Percentiles rank a stretch among this genome's conserved stretches.
phyloP scores from a whole-genome alignment of 2,329 filamentous ascomycete species.

The Aurifilum marmelostoma region DNA sequence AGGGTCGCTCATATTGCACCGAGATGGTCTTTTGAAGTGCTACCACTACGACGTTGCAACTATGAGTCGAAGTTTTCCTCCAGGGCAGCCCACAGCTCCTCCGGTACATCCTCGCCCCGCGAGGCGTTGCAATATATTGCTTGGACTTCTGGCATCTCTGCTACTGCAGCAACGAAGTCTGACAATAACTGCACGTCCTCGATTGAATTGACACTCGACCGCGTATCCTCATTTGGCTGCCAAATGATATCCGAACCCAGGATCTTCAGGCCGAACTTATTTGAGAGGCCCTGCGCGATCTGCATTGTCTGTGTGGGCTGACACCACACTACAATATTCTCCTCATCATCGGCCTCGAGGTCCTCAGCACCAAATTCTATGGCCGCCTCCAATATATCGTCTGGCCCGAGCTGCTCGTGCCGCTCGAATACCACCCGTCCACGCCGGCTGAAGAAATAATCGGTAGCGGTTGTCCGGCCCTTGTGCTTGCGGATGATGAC shows the following conservation, averaged over 20 bases:
- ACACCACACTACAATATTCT: constrained; percentile 71
- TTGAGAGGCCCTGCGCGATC: constrained; percentile 66
- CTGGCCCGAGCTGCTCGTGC: constrained; percentile 58
- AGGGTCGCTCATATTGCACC: background rate
- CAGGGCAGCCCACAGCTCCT: constrained; percentile 59
- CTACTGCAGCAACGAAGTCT: constrained; percentile 61
- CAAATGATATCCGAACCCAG: constrained; percentile 81
- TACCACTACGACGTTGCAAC: constrained; percentile 8
- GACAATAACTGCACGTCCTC: constrained; percentile 60
- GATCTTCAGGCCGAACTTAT: constrained; percentile 67
- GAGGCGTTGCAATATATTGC: constrained; percentile 75
- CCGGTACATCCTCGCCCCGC: constrained; percentile 50
- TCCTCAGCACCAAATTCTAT: constrained; percentile 84
- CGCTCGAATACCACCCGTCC: constrained; percentile 73
- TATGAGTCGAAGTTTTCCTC: constrained; percentile 54
- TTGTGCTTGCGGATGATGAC: constrained; percentile 70
- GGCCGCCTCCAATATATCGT: constrained; percentile 77
- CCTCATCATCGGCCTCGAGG: constrained; percentile 69
- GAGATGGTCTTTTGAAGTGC: constrained; percentile 5
- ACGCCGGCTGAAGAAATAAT: constrained; percentile 82
- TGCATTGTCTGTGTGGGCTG: constrained; percentile 67
- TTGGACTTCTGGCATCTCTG: constrained; percentile 74
- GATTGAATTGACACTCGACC: constrained; percentile 63
- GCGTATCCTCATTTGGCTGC: constrained; percentile 80
- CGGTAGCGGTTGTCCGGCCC: constrained; percentile 72